These are phyloP conservation scores for Gardenia jasminoides DNA, from an alignment of 257 asterid species.

Conservation along the genomic window DNA sequence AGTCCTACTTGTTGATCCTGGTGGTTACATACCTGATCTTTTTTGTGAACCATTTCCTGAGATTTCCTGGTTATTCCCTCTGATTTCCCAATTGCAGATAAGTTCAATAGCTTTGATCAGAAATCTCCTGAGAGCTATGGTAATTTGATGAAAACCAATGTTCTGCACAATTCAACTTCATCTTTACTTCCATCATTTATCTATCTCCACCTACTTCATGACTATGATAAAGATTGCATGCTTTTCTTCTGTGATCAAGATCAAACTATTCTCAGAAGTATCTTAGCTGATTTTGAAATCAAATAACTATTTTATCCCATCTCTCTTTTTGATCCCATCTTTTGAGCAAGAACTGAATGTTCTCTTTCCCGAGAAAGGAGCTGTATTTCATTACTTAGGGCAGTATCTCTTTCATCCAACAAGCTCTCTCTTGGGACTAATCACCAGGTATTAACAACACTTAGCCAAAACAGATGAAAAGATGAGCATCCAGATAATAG, in stretches of 20 bases:
- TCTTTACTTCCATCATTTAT: conserved; percentile 30
- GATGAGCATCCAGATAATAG: conserved; percentile 66
- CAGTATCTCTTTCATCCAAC: conserved; percentile 77
- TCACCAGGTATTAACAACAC: conserved; percentile 55
- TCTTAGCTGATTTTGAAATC: conserved; percentile 66
- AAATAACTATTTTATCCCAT: conserved; percentile 64
- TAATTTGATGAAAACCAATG: conserved; percentile 44
- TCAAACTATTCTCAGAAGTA: conserved; percentile 40
- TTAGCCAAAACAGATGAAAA: conserved; percentile 54
- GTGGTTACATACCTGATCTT: conserved; percentile 56
- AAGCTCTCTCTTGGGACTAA: conserved; percentile 65
- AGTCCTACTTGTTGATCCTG: conserved; percentile 71
- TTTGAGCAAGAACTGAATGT: conserved; percentile 51
- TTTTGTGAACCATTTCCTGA: conserved; percentile 80
- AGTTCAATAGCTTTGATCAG: conserved; percentile 43
- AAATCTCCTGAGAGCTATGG: conserved; percentile 55
- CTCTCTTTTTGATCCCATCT: conserved; percentile 61
- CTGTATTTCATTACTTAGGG: conserved; percentile 71
- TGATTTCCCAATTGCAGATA: conserved; percentile 45
- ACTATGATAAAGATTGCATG: conserved; percentile 55
- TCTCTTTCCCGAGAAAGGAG: conserved; percentile 66
- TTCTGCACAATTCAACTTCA: conserved; percentile 21
- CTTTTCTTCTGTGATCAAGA: conserved; percentile 68
- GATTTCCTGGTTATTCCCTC: conserved; percentile 69
- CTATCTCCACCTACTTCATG: conserved; percentile 68